Percentiles rank a stretch among this genome's conserved stretches.
These are phyloP conservation scores for Mytilinidion resinicola DNA, from an alignment of 495 filamentous ascomycete genomes.

Conservation along the genomic window DNA sequence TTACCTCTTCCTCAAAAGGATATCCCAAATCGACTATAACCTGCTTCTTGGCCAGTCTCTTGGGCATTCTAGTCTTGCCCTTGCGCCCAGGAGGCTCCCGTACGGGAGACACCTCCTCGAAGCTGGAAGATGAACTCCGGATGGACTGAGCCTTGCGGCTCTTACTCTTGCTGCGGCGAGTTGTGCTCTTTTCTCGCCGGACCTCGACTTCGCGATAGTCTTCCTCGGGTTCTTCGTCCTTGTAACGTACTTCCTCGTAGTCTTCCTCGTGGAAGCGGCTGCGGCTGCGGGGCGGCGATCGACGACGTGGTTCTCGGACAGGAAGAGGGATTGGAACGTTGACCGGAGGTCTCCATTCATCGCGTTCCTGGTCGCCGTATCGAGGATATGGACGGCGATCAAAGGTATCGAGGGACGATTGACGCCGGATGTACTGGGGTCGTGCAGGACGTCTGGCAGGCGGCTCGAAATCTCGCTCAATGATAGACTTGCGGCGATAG, in stretches of 20 bases:
- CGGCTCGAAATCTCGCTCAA: conserved; percentile 41
- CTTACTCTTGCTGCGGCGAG: conserved; percentile 14
- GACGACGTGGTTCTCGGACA: conserved; percentile 27
- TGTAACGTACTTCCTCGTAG: conserved; percentile 39
- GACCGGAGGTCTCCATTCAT: conserved; percentile 42
- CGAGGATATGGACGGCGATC: conserved; percentile 54
- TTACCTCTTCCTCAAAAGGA: conserved; percentile 79
- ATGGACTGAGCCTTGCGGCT: conserved; percentile 19
- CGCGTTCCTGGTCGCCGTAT: conserved; percentile 44
- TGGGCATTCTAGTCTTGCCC: conserved; percentile 82
- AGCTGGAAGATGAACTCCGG: conserved; percentile 30
- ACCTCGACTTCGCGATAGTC: conserved; percentile 34
- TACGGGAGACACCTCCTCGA: conserved; percentile 23
- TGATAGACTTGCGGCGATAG: conserved; percentile 32
- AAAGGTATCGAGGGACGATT: conserved; percentile 66
- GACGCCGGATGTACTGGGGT: conserved; percentile 57
- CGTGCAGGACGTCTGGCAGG: conserved; percentile 42
- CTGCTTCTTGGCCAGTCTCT: conserved; percentile 63
- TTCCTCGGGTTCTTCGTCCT: conserved; percentile 24
- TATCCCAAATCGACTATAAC: conserved; percentile 80
- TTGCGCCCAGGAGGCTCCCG: conserved; percentile 59
- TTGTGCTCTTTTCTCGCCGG: conserved; percentile 27
- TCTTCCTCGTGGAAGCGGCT: conserved; percentile 26
- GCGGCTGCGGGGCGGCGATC: conserved; percentile 20
- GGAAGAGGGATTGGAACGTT: conserved; percentile 52